A percentile compares a stretch with the other conserved stretches of the same genome.
These are phyloP conservation scores for Scheffersomyces insectosa DNA, from an alignment of 1,139 yeast species.

Conservation along the genomic window DNA sequence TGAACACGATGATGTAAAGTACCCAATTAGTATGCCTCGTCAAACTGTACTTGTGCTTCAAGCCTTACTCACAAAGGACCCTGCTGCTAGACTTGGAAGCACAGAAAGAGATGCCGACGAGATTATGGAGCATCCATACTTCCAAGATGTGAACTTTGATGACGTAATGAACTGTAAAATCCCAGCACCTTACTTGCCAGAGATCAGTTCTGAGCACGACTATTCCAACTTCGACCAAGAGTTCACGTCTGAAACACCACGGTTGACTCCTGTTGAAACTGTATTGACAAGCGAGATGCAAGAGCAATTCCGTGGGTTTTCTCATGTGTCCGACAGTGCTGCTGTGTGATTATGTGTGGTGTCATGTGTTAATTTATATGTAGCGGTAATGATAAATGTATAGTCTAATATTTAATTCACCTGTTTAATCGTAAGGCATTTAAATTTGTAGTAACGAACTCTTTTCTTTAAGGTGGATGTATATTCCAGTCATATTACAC, in stretches of 20 bases:
- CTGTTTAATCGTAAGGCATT: too few relatives aligned
- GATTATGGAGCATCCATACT: constrained; percentile 93
- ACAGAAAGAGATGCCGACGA: constrained; percentile 88
- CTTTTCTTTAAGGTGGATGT: too few relatives aligned
- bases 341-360: constrained; percentile 22
- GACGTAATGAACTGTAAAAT: constrained; percentile 74
- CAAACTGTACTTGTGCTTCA: constrained; percentile 94
- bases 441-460: too few relatives aligned
- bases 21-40: constrained; percentile 96
- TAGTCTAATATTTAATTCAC: too few relatives aligned
- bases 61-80: constrained; percentile 87
- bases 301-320: constrained; percentile 96
- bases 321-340: constrained; percentile 76
- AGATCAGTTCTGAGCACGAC: constrained; percentile 82
- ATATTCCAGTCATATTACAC: too few relatives aligned
- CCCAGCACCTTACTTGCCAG: constrained; percentile 83
- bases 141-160: constrained; percentile 86
- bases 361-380: too few relatives aligned
- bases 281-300: constrained; percentile 85
- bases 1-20: constrained; percentile 93
- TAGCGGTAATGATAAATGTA: too few relatives aligned
- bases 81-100: constrained; percentile 77
- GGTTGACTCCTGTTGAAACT: constrained; percentile 91
- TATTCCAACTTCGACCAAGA: constrained; percentile 93
- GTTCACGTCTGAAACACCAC: constrained; percentile 92